Evolutionary conservation across 441 rosid species (phyloP).

Genomic region (Mallotus japonicus): DNA sequence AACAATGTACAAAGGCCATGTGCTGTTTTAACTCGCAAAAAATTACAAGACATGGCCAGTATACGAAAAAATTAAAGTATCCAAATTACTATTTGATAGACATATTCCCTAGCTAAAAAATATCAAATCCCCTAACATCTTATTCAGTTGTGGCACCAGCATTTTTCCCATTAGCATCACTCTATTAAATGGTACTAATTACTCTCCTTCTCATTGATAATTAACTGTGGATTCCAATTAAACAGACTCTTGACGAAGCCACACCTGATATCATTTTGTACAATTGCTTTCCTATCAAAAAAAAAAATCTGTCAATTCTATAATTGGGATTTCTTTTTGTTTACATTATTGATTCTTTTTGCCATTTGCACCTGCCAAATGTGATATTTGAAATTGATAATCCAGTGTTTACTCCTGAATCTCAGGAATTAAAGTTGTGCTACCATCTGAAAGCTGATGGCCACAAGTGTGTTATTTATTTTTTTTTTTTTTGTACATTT

Average conservation of each 20-base stretch:
- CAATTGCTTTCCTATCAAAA: not conserved
- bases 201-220: not conserved
- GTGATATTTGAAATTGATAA: not conserved
- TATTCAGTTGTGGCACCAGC: not conserved
- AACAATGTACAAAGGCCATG: not conserved
- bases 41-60: too few relatives aligned
- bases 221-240: slow-evolving; percentile 13
- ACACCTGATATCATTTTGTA: not conserved
- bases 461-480: not conserved
- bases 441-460: not conserved
- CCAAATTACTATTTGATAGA: not conserved
- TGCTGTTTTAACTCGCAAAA: not conserved
- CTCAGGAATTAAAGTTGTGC: slow-evolving; percentile 3
- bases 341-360: not conserved
- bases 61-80: not conserved
- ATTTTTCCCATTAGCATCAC: slow-evolving; percentile 8
- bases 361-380: slow-evolving; percentile 7
- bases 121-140: not conserved
- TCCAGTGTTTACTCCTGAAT: not conserved
- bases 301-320: not conserved
- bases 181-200: not conserved
- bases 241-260: not conserved
- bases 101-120: not conserved
- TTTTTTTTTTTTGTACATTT: slow-evolving; percentile 6
- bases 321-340: not conserved